Percentiles rank a stretch among this genome's conserved stretches.
Evolutionary conservation across 176 grass and related monocot species (phyloP).

Genomic region (Oryza brachyantha): DNA sequence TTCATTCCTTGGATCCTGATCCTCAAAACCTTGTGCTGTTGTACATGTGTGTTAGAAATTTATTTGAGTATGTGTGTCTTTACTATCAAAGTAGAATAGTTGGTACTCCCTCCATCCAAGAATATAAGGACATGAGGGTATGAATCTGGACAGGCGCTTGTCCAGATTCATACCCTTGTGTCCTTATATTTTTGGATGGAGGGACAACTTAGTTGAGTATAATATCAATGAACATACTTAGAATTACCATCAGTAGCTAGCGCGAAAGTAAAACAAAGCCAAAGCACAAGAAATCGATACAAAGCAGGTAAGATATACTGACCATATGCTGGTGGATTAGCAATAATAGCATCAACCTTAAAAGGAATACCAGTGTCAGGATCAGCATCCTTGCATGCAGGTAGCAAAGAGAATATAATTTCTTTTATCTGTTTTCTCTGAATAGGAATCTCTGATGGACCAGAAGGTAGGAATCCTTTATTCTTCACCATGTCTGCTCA

Average conservation of each 20-base stretch:
- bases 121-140: no score
- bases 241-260: neutral
- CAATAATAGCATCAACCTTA: conserved; percentile 89
- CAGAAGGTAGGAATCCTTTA: conserved; percentile 93
- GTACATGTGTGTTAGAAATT: neutral
- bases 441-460: conserved; percentile 82
- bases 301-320: conserved; percentile 31
- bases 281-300: conserved; percentile 3
- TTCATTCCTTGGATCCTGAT: neutral
- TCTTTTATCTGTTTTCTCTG: conserved; percentile 97
- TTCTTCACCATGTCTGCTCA: conserved; percentile 96
- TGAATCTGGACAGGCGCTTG: no score
- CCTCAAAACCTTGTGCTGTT: neutral
- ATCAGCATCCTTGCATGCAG: conserved; percentile 78
- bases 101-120: no score
- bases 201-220: neutral
- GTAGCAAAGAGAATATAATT: conserved; percentile 81
- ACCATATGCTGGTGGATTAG: conserved; percentile 95
- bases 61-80: neutral
- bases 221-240: neutral
- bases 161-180: no score
- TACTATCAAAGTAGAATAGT: neutral
- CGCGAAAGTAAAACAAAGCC: neutral
- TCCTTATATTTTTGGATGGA: no score
- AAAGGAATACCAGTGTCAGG: conserved; percentile 64